Conservation (phyloP, 2,329 filamentous ascomycete genomes). For the Myriosclerotinia duriaeana region DNA sequence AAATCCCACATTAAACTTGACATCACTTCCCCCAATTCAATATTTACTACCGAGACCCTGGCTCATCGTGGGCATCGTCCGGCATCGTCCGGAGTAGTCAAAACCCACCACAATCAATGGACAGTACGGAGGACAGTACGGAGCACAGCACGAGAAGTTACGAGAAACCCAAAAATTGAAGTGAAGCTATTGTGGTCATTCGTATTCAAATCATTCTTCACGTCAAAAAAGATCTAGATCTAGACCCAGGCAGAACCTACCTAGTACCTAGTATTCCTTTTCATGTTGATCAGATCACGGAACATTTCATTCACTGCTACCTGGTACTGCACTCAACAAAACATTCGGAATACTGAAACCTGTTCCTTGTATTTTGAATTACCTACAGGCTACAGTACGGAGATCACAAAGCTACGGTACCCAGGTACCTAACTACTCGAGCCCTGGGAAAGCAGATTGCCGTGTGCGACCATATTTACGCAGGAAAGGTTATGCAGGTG, state of each 20-base stretch:
- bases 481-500: conserved; percentile 4
- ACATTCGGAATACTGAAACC: not conserved
- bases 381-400: too few species aligned
- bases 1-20: not conserved
- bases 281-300: not conserved
- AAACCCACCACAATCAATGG: not conserved
- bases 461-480: not conserved
- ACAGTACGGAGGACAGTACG: not conserved
- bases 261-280: not conserved
- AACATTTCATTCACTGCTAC: not conserved
- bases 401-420: not conserved
- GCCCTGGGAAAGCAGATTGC: conserved; percentile 2
- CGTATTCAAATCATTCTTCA: not conserved
- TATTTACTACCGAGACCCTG: not conserved
- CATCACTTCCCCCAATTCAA: not conserved
- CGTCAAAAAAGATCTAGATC: not conserved
- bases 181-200: conserved; percentile 9
- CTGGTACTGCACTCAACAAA: not conserved
- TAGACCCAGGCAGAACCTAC: not conserved
- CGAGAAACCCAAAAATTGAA: not conserved
- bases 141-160: not conserved
- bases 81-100: not conserved
- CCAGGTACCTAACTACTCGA: not conserved
- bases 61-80: not conserved
- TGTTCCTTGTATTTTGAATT: not conserved